Percentiles rank a stretch among this genome's conserved stretches.
phyloP scores from a whole-genome alignment of 2,329 filamentous ascomycete genomes.

The Mollisia scopiformis region DNA sequence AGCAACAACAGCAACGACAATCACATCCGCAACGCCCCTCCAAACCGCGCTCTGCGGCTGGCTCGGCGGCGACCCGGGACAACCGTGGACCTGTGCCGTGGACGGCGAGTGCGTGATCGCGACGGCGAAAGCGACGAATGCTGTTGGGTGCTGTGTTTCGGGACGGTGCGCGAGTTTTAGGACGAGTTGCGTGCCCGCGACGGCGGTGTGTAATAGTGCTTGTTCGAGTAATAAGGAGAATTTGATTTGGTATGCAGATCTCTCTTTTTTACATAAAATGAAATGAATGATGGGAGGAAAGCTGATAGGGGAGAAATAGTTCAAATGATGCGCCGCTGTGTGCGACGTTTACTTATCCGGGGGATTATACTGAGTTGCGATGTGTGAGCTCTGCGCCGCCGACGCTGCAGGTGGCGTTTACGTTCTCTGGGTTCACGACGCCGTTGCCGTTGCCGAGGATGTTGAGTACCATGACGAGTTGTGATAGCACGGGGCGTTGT shows the following conservation, averaged over 20 bases:
- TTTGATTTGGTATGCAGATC: constrained; percentile 3
- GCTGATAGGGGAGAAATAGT: neutral
- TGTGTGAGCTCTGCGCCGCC: neutral
- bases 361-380: constrained; percentile 1
- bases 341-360: constrained; percentile 8
- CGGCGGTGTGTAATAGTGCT: neutral
- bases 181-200: constrained; percentile 1
- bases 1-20: too few species aligned
- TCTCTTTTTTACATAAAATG: neutral
- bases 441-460: constrained; percentile 4
- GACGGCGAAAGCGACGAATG: constrained; percentile 2
- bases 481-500: neutral
- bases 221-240: constrained; percentile 7
- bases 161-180: neutral
- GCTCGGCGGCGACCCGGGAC: neutral
- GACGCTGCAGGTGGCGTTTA: constrained; percentile 1
- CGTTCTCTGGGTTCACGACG: constrained; percentile 2
- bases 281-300: too few species aligned
- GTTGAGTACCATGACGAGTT: neutral
- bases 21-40: neutral
- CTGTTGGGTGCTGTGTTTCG: neutral
- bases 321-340: neutral
- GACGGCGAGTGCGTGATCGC: neutral
- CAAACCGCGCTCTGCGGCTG: constrained; percentile 1
- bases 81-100: neutral